These are phyloP conservation scores for Neofusicoccum kwambonambiense DNA, from an alignment of 2,329 filamentous ascomycete species.

Conservation along the genomic window DNA sequence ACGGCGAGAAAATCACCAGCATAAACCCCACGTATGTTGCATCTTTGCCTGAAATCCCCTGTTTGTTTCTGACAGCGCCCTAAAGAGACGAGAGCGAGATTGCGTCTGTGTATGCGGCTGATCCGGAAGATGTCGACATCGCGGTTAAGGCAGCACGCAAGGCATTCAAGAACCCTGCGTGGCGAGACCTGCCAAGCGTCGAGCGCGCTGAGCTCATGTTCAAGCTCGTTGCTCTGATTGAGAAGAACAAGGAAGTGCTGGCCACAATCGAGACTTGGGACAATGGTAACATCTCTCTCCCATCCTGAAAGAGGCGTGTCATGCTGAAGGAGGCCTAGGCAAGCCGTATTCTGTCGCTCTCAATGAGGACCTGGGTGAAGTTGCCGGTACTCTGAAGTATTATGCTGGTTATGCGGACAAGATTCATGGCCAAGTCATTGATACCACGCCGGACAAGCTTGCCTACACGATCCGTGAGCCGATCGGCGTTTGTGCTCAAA, in stretches of 20 bases:
- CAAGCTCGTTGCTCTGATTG: slow-evolving; percentile 68
- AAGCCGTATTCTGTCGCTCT: slow-evolving; percentile 69
- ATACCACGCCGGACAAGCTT: slow-evolving; percentile 67
- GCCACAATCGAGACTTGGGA: slow-evolving; percentile 75
- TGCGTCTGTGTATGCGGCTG: slow-evolving; percentile 67
- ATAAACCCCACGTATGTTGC: slow-evolving; percentile 66
- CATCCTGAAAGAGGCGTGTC: not conserved
- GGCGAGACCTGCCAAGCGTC: slow-evolving; percentile 66
- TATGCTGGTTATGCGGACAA: slow-evolving; percentile 82
- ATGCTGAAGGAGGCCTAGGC: slow-evolving; percentile 21
- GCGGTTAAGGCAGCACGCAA: slow-evolving; percentile 68
- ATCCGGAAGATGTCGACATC: slow-evolving; percentile 63
- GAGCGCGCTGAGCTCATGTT: slow-evolving; percentile 68
- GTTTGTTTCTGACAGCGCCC: not conserved
- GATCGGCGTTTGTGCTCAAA: slow-evolving; percentile 45
- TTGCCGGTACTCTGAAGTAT: slow-evolving; percentile 63
- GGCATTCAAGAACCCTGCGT: slow-evolving; percentile 66
- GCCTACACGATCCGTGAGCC: slow-evolving; percentile 76
- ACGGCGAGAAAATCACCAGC: slow-evolving; percentile 62
- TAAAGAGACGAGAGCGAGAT: slow-evolving; percentile 66
- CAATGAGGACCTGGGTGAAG: slow-evolving; percentile 63
- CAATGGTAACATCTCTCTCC: slow-evolving; percentile 54
- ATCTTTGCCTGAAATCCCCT: not conserved
- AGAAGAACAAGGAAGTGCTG: slow-evolving; percentile 61
- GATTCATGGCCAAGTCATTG: slow-evolving; percentile 74